These are phyloP conservation scores for Golubevia pallescens DNA, from an alignment of 1,284 basidiomycete species.

Conservation along the genomic window DNA sequence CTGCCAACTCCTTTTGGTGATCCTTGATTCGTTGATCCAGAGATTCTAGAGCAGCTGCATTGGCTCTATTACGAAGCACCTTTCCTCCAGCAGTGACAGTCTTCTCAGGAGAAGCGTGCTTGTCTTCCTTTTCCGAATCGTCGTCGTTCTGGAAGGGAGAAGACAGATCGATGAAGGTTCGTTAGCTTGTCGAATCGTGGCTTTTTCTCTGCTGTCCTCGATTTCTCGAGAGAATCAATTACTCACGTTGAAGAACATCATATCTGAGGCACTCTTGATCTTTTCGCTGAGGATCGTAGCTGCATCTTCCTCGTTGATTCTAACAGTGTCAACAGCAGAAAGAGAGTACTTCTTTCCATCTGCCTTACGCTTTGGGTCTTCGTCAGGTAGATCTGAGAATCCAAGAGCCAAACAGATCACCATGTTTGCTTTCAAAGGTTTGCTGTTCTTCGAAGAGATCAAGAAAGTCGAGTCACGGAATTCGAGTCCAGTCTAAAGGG, in stretches of 20 bases:
- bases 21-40: constrained; percentile 79
- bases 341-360: constrained; percentile 82
- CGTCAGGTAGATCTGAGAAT: constrained; percentile 76
- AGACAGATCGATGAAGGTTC: background rate
- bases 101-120: constrained; percentile 19
- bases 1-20: constrained; percentile 86
- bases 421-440: constrained; percentile 79
- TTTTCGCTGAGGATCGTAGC: constrained; percentile 79
- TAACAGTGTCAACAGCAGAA: constrained; percentile 87
- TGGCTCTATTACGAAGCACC: constrained; percentile 65
- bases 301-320: constrained; percentile 75
- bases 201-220: constrained; percentile 10
- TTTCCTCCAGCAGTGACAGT: constrained; percentile 46
- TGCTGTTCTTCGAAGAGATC: constrained; percentile 79
- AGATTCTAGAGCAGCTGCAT: constrained; percentile 78
- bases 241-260: constrained; percentile 78
- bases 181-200: background rate
- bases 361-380: constrained; percentile 69
- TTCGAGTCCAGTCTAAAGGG: constrained; percentile 69
- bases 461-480: constrained; percentile 88
- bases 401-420: constrained; percentile 83
- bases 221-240: constrained; percentile 37
- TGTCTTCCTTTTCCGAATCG: constrained; percentile 50
- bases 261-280: constrained; percentile 80
- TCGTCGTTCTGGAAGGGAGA: constrained; percentile 3